A percentile compares a stretch with the other conserved stretches of the same genome.
Evolutionary conservation across 805 yeast species (phyloP).

Genomic region (Blastobotrys chiropterorum): DNA sequence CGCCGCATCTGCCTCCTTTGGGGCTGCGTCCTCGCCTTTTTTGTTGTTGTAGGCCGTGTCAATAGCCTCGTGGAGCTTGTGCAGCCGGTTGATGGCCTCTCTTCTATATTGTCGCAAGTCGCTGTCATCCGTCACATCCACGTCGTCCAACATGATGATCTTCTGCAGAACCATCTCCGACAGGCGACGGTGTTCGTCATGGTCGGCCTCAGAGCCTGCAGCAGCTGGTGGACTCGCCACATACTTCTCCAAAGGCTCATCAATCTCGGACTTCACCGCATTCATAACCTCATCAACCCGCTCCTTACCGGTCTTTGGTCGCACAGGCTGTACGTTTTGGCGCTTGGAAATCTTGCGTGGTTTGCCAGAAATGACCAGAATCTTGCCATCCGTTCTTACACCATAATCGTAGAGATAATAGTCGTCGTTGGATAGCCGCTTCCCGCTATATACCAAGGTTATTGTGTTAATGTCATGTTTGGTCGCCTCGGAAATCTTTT

Average conservation of each 20-base stretch:
- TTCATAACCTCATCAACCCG: conserved; percentile 3
- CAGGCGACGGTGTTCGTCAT: conserved; percentile 28
- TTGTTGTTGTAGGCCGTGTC: conserved; percentile 18
- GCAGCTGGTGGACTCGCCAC: conserved; percentile 4
- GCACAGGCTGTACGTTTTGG: conserved; percentile 8
- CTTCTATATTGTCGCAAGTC: conserved; percentile 29
- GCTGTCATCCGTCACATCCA: conserved; percentile 28
- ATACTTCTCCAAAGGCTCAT: not conserved
- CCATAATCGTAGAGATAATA: conserved; percentile 45
- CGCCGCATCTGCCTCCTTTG: conserved; percentile 5
- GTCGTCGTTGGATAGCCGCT: conserved; percentile 35
- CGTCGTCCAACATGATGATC: conserved; percentile 30
- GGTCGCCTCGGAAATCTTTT: conserved; percentile 50
- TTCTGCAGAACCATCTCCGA: conserved; percentile 31
- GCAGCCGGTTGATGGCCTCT: conserved; percentile 29
- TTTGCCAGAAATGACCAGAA: conserved; percentile 21
- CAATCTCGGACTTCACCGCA: not conserved
- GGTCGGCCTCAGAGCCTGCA: conserved; percentile 17
- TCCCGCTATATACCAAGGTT: conserved; percentile 18
- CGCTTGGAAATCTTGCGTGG: conserved; percentile 5
- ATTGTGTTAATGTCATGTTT: conserved; percentile 26
- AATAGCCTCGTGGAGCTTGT: conserved; percentile 25
- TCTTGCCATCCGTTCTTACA: conserved; percentile 47
- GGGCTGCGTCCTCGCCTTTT: conserved; percentile 6
- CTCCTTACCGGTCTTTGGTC: conserved; percentile 2